Evolutionary conservation across 768 basidiomycete species (phyloP).

Genomic region (Leccinum sublutescens): DNA sequence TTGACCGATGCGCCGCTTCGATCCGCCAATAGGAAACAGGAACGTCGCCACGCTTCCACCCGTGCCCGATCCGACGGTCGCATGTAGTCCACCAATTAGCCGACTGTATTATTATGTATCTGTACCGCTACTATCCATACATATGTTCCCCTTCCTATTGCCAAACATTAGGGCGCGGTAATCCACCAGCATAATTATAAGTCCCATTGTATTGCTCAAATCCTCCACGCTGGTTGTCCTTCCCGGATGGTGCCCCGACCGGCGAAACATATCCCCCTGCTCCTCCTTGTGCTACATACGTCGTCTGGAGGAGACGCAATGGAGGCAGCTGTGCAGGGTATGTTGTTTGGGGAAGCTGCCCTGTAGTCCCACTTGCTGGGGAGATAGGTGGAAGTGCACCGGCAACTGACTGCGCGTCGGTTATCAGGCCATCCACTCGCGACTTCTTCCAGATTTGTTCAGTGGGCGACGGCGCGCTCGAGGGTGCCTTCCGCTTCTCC

Average conservation of each 20-base stretch:
- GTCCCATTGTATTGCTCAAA: conserved; percentile 28
- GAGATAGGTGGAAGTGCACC: conserved; percentile 27
- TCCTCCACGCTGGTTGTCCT: conserved; percentile 21
- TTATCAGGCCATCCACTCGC: conserved; percentile 31
- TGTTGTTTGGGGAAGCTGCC: conserved; percentile 16
- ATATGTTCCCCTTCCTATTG: conserved; percentile 17
- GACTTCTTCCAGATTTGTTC: conserved; percentile 78
- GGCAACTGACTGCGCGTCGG: conserved; percentile 12
- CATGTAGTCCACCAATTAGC: conserved; percentile 6
- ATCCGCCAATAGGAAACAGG: conserved; percentile 13
- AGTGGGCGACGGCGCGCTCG: conserved; percentile 50
- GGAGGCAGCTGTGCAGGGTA: conserved; percentile 30
- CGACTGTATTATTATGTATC: conserved; percentile 8
- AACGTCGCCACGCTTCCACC: background rate
- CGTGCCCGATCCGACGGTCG: background rate
- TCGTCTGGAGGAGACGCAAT: conserved; percentile 22
- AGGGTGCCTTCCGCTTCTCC: conserved; percentile 60
- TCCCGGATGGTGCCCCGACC: conserved; percentile 7
- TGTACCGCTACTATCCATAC: conserved; percentile 16
- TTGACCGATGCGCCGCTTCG: conserved; percentile 17
- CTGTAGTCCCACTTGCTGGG: conserved; percentile 14
- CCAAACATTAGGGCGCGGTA: conserved; percentile 27
- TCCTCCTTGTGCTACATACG: conserved; percentile 20
- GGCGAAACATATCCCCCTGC: conserved; percentile 25
- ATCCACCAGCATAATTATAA: conserved; percentile 26